Evolutionary conservation across 345 rosid species (phyloP), one percentile per base, ranked within the genome.

Genomic region (Abelmoschus esculentus): DNA sequence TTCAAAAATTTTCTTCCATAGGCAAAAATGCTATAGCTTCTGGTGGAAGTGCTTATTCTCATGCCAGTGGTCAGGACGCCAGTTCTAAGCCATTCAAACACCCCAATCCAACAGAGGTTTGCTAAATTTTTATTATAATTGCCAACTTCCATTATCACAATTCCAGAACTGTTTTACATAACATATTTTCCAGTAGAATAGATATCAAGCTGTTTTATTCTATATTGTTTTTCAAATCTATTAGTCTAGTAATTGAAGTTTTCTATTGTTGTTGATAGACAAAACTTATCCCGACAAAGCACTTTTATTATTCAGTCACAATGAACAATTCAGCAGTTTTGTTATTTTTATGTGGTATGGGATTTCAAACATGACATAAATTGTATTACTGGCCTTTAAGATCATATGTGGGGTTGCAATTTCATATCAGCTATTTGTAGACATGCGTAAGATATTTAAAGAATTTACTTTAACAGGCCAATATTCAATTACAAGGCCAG

Each of bases 1-100:
- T 83, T 71, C 88, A 81, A 70, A 87, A 76, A 4, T 36, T 67
- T 71, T 75, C 88, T 61, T 82, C 83, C 57, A 70, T 72, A 2
- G 69, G 46, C 38, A 80, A 76, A 80, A 82, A 75, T 70, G 46
- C 74, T 75, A 66, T 28, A 26, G 59, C 70, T 50, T 55, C 70
- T 7, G 76, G 75, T 49, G 83, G 76, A 78, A 77, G 70, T 72
- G 74, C 70, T 62, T 59, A n/a, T 70, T 65, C 72, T 50, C 75
- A 70, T 47, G 34, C 68, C 61, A 36, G 54, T 75, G 34, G 63
- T 68, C 78, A 78, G 55, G 85, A 76, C 28, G 38, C 47, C 73
- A 71, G 70, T 57, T 57, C 73, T 59, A 75, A 73, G 71, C 66
- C 74, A 32, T 50, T 75, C 77, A 78, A 76, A 72, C 11, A 72